Base-by-base conservation (phyloP, 1,139 yeast genomes). In the Ashbya aceris region DNA sequence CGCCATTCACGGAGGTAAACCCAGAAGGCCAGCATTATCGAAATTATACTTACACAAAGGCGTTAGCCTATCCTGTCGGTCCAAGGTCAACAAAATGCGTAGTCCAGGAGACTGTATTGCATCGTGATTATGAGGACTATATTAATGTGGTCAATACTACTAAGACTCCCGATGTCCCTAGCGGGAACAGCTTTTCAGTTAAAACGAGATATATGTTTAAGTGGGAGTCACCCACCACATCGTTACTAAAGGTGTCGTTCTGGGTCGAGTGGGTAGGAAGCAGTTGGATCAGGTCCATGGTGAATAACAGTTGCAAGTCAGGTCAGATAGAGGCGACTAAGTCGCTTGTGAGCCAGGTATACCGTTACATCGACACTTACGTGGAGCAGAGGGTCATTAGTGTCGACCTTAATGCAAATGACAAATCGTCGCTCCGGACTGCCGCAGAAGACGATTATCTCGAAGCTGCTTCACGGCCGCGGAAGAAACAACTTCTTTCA, bases 101-200 rank as follows among this genome's bases (percentile, higher is more conserved):
- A 13, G 80, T 84, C 33, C 75, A 76, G 1, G 98, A 93, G 52
- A 71, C 73, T 2, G 64, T 84, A 31, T 73, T 79, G 38, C 78
- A 81, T 48, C 71, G 71, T 55, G 84, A 84, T 52, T 66, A 76
- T 36, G 70, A 74, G 2, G 67, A 69, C 20, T 68, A 65, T 45
- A 73, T 82, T 38, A 69, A 76, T 36, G 78, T 85, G 8, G 72
- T 80, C 12, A 85, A 81, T 49, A 64, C 75, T 0, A 83, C 95
- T 0, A 71, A 70, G 20, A 86, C 96, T 0, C 98, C 98, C 0
- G 95, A 89, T 61, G 97, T 93, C 12, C 99, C 99, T 1, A 82
- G 91, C 50, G 99, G 99, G 3, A 74, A 73, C 46, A 70, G 85
- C 1, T 93, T 93, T 60, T 71, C 74, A 44, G 83, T 89, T 8